Conservation (phyloP, 805 yeast genomes). For the Phaffomyces opuntiae region DNA sequence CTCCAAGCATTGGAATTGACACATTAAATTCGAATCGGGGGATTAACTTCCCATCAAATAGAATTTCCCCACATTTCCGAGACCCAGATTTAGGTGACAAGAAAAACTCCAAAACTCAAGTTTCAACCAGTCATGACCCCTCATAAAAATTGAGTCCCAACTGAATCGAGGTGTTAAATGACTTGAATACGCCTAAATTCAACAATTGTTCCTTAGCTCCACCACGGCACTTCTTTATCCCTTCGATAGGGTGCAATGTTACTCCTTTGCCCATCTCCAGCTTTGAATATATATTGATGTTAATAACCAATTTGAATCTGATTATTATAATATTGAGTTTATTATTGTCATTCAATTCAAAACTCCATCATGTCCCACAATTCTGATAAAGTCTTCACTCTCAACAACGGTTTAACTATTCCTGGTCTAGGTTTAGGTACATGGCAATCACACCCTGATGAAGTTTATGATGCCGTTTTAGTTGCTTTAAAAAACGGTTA, state of each 20-base stretch:
- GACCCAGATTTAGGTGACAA: too few relatives aligned
- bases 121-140: background rate
- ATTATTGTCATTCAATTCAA: background rate
- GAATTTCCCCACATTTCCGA: background rate
- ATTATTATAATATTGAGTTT: background rate
- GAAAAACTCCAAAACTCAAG: background rate
- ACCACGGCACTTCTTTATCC: background rate
- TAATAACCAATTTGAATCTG: background rate
- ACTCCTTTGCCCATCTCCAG: background rate
- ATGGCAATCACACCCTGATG: constrained; percentile 31
- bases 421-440: constrained; percentile 50
- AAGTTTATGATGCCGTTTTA: constrained; percentile 13
- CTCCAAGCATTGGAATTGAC: background rate
- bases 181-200: too few relatives aligned
- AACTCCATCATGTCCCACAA: constrained; percentile 1
- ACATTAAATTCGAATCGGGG: background rate
- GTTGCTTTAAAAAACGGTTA: constrained; percentile 34
- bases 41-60: background rate
- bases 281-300: background rate
- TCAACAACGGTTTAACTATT: constrained; percentile 45
- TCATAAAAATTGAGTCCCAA: background rate
- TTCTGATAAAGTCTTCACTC: constrained; percentile 9
- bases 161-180: too few relatives aligned
- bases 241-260: background rate
- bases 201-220: background rate